These are phyloP conservation scores for Emydomyces testavorans DNA, from an alignment of 2,329 filamentous ascomycete species.

Conservation along the genomic window DNA sequence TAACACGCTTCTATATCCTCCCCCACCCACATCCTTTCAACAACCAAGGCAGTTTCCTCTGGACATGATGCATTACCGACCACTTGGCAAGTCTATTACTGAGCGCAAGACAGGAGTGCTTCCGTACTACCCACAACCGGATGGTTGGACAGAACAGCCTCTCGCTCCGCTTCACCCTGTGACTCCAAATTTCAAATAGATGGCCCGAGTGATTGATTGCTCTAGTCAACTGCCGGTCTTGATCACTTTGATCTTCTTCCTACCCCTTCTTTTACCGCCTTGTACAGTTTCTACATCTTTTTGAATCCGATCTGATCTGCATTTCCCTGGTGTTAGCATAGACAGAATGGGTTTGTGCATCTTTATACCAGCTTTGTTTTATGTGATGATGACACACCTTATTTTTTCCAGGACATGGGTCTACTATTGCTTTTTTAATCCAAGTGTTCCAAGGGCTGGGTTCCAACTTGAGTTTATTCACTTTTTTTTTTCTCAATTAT, in stretches of 20 bases:
- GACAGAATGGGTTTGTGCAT: neutral
- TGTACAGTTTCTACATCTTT: too few relatives aligned
- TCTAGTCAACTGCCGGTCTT: neutral
- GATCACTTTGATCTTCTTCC: neutral
- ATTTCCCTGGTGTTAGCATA: conserved; percentile 3
- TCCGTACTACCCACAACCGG: conserved; percentile 41
- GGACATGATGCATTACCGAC: conserved; percentile 72
- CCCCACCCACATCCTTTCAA: conserved; percentile 67
- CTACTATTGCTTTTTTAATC: neutral
- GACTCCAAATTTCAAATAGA: too few relatives aligned
- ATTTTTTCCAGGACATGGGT: neutral
- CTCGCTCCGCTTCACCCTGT: conserved; percentile 24
- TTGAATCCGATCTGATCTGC: neutral
- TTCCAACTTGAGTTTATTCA: neutral
- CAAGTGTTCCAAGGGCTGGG: neutral
- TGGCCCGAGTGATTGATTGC: too few relatives aligned
- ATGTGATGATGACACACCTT: conserved; percentile 2
- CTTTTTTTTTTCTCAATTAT: neutral
- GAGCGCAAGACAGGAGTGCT: conserved; percentile 57
- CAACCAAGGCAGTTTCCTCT: conserved; percentile 55
- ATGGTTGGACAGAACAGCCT: conserved; percentile 32
- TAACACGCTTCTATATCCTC: conserved; percentile 80
- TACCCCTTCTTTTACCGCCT: conserved; percentile 2
- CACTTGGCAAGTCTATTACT: conserved; percentile 57
- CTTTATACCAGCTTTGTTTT: conserved; percentile 6